Evolutionary conservation across 257 asterid genomes (phyloP).

Genomic region (Solanum chaucha): DNA sequence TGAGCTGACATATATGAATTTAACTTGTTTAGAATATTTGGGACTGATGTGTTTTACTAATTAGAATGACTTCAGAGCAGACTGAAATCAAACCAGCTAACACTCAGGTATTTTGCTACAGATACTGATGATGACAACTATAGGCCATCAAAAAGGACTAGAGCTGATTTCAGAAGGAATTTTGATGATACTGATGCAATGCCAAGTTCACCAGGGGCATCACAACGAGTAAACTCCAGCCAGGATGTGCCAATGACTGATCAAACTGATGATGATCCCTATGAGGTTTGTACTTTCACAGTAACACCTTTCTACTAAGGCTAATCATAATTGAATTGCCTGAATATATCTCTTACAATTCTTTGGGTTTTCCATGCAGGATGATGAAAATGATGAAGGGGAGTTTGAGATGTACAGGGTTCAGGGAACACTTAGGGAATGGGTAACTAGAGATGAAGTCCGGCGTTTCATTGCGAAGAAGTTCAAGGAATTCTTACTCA

Average conservation of each 20-base stretch:
- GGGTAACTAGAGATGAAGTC: conserved; percentile 99
- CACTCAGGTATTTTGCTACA: conserved; percentile 14
- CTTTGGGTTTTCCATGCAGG: conserved; percentile 30
- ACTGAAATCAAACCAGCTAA: not conserved
- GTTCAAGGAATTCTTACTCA: conserved; percentile 82
- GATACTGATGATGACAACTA: conserved; percentile 82
- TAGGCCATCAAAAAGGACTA: conserved; percentile 76
- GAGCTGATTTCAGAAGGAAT: conserved; percentile 54
- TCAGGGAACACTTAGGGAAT: conserved; percentile 95
- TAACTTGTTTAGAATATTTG: not conserved
- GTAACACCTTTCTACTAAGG: not conserved
- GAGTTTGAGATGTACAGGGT: conserved; percentile 88
- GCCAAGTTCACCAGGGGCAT: conserved; percentile 70
- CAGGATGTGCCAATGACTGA: conserved; percentile 87
- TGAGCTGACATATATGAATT: not conserved
- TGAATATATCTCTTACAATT: not conserved
- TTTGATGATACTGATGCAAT: conserved; percentile 66
- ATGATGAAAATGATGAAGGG: conserved; percentile 76
- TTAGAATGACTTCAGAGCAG: not conserved
- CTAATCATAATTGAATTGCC: not conserved
- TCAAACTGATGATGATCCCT: conserved; percentile 72
- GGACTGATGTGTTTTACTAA: not conserved
- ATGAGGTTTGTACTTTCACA: conserved; percentile 38
- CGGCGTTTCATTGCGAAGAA: conserved; percentile 87
- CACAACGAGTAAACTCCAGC: conserved; percentile 51